A percentile compares a stretch with the other conserved stretches of the same genome.
These are phyloP conservation scores for Vigna reflexopilosa DNA, from an alignment of 306 rosid genomes.

Conservation along the genomic window DNA sequence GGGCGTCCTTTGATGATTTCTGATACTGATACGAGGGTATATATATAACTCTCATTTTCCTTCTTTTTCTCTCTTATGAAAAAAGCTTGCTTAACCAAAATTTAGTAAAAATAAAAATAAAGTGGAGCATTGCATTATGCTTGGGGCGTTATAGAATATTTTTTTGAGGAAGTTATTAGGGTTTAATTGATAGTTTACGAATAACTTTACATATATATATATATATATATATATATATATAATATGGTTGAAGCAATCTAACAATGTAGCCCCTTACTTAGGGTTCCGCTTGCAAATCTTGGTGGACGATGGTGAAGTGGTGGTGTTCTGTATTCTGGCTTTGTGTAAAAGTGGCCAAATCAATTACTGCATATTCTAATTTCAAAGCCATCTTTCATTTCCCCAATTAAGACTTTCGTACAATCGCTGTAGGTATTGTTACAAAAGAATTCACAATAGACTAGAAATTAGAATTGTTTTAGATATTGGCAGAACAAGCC, in stretches of 20 bases:
- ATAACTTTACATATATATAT: background rate
- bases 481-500: too few relatives aligned
- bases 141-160: background rate
- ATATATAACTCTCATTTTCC: background rate
- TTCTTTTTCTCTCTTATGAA: background rate
- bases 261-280: background rate
- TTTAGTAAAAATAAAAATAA: background rate
- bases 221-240: too few relatives aligned
- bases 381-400: background rate
- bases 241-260: background rate
- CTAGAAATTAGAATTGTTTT: too few relatives aligned
- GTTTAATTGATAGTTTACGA: background rate
- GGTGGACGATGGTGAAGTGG: background rate
- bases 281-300: background rate
- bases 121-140: background rate
- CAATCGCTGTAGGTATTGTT: too few relatives aligned
- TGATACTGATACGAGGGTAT: background rate
- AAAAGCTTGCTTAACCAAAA: background rate
- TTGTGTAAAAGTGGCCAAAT: background rate
- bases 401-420: too few relatives aligned
- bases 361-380: background rate
- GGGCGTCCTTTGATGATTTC: too few relatives aligned
- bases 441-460: too few relatives aligned
- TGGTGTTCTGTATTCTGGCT: background rate
- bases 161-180: background rate